These are phyloP conservation scores for Blastocrithidia nonstop DNA, from an alignment of 208 protist genomes.

Conservation along the genomic window DNA sequence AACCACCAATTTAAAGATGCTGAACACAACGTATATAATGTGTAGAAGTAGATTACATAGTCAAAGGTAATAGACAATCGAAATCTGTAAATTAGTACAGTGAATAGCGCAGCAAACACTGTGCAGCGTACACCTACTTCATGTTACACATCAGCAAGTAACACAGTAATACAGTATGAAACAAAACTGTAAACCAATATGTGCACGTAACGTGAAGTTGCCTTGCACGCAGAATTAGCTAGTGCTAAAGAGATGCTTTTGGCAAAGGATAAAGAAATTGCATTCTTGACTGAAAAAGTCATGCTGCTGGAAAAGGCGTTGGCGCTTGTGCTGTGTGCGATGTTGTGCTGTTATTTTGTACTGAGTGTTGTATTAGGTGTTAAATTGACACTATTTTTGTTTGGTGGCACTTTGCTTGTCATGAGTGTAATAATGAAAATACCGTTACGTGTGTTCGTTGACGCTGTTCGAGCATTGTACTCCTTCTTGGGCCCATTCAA, in stretches of 20 bases:
- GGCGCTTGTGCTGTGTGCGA: conserved; percentile 23
- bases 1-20: too few relatives aligned
- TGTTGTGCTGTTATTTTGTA: conserved; percentile 22
- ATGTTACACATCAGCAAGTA: too few relatives aligned
- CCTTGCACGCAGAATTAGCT: conserved; percentile 12
- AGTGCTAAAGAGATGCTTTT: conserved; percentile 10
- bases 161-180: too few relatives aligned
- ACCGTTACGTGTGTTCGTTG: conserved; percentile 26
- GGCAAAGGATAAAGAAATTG: conserved; percentile 43
- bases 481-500: conserved; percentile 36
- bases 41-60: too few relatives aligned
- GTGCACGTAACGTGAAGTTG: conserved; percentile 7
- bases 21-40: too few relatives aligned
- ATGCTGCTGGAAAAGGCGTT: conserved; percentile 41
- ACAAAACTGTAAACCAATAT: too few relatives aligned
- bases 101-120: too few relatives aligned
- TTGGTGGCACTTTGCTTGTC: conserved; percentile 11
- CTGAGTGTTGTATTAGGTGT: conserved; percentile 35
- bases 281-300: conserved; percentile 41
- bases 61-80: too few relatives aligned
- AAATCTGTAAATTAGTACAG: too few relatives aligned
- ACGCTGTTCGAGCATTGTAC: conserved; percentile 33
- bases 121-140: too few relatives aligned
- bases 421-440: conserved; percentile 23
- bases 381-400: conserved; percentile 36